Percentiles rank a stretch among this genome's conserved stretches.
Conservation (phyloP, 441 rosid genomes). For the Aleurites moluccanus region DNA sequence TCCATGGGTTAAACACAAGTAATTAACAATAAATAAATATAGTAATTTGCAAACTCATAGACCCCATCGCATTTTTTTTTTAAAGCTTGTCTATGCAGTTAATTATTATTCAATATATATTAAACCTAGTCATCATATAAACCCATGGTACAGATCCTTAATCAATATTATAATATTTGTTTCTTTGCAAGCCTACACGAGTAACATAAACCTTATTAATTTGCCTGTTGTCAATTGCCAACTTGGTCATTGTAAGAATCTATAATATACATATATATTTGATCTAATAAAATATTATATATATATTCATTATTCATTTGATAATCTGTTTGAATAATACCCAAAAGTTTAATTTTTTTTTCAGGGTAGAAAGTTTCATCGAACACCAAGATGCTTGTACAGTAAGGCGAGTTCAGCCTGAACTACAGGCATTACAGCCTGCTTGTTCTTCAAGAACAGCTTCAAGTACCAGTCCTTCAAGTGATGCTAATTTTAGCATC, state of each 20-base stretch:
- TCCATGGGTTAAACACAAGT: slow-evolving; percentile 17
- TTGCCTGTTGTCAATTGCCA: neutral
- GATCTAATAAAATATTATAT: too few relatives aligned
- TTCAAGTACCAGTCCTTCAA: slow-evolving; percentile 77
- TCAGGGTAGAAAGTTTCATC: slow-evolving; percentile 96
- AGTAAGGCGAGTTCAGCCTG: slow-evolving; percentile 52
- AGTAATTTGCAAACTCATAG: slow-evolving; percentile 9
- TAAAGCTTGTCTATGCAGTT: neutral
- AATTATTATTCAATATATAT: slow-evolving; percentile 6
- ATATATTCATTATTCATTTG: neutral
- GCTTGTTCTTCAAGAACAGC: slow-evolving; percentile 83
- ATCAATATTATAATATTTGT: slow-evolving; percentile 37
- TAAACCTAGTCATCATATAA: slow-evolving; percentile 23
- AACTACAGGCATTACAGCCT: slow-evolving; percentile 39
- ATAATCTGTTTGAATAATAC: slow-evolving; percentile 17
- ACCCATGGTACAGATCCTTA: slow-evolving; percentile 29
- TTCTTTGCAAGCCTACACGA: slow-evolving; percentile 40
- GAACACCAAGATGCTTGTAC: slow-evolving; percentile 92
- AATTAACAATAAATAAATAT: neutral
- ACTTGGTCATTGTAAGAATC: too few relatives aligned
- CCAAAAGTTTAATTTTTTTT: neutral
- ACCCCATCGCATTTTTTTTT: slow-evolving; percentile 25
- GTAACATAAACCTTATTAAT: slow-evolving; percentile 20
- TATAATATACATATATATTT: too few relatives aligned
- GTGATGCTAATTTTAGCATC: slow-evolving; percentile 61